phyloP scores from a whole-genome alignment of 176 grass and related monocot genomes.

The Oryza punctata region DNA sequence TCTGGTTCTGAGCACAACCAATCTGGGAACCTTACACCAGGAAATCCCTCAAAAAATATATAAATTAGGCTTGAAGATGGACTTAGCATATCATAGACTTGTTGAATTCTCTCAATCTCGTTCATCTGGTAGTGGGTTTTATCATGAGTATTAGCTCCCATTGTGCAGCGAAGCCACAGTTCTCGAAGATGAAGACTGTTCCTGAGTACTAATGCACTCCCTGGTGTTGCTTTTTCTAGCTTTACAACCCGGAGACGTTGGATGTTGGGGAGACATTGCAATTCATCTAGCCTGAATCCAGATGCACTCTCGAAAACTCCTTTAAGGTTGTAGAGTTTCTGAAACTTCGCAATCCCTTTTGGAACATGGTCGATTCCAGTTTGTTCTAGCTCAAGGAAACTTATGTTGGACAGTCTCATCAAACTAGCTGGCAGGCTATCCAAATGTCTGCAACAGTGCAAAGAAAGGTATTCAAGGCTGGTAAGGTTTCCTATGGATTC shows the following conservation, averaged over 20 bases:
- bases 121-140: neutral
- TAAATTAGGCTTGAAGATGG: neutral
- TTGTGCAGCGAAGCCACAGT: neutral
- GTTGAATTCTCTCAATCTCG: neutral
- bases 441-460: neutral
- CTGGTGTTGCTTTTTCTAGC: conserved; percentile 18
- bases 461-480: conserved; percentile 36
- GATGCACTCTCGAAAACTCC: conserved; percentile 11
- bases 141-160: neutral
- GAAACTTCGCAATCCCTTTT: conserved; percentile 32
- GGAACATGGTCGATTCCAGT: conserved; percentile 34
- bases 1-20: neutral
- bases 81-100: neutral
- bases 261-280: conserved; percentile 23
- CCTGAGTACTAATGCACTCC: neutral
- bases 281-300: conserved; percentile 41
- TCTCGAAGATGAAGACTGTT: neutral
- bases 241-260: neutral
- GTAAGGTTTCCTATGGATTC: conserved; percentile 17
- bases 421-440: conserved; percentile 26
- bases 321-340: conserved; percentile 17
- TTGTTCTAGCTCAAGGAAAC: neutral
- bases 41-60: neutral
- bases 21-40: neutral
- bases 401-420: conserved; percentile 17